Evolutionary conservation across 2,329 filamentous ascomycete species (phyloP).

Genomic region (Ophiocordyceps polyrhachis-furcata): DNA sequence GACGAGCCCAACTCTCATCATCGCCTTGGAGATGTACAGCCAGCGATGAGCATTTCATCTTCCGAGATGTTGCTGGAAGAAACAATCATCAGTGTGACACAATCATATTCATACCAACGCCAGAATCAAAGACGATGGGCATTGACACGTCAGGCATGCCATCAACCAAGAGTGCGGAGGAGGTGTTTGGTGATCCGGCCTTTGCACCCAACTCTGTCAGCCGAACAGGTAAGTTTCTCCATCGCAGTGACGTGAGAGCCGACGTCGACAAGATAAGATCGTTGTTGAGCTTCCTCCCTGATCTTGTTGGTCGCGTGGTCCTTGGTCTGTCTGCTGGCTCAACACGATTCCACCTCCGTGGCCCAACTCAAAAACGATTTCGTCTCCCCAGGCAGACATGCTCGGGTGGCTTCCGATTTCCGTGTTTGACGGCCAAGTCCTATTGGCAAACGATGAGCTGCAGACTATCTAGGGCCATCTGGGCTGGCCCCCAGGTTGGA

Average conservation of each 20-base stretch:
- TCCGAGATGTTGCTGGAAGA: neutral
- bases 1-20: neutral
- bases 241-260: too few species aligned
- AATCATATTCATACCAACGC: neutral
- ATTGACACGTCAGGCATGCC: neutral
- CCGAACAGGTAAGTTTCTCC: neutral
- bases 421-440: slow-evolving; percentile 35
- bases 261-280: too few species aligned
- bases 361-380: slow-evolving; percentile 67
- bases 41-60: neutral
- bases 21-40: neutral
- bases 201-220: neutral
- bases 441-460: slow-evolving; percentile 52
- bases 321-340: too few species aligned
- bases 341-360: too few species aligned
- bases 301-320: slow-evolving; percentile 42
- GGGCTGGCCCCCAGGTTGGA: slow-evolving; percentile 47
- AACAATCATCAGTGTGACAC: neutral
- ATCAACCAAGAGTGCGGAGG: neutral
- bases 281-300: neutral
- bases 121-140: neutral
- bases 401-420: slow-evolving; percentile 59
- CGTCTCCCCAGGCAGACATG: slow-evolving; percentile 62
- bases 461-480: slow-evolving; percentile 69
- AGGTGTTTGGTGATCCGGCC: neutral